Percentiles rank a stretch among this genome's conserved stretches.
phyloP scores from a whole-genome alignment of 345 rosid species.

The Raphanus raphanistrum region DNA sequence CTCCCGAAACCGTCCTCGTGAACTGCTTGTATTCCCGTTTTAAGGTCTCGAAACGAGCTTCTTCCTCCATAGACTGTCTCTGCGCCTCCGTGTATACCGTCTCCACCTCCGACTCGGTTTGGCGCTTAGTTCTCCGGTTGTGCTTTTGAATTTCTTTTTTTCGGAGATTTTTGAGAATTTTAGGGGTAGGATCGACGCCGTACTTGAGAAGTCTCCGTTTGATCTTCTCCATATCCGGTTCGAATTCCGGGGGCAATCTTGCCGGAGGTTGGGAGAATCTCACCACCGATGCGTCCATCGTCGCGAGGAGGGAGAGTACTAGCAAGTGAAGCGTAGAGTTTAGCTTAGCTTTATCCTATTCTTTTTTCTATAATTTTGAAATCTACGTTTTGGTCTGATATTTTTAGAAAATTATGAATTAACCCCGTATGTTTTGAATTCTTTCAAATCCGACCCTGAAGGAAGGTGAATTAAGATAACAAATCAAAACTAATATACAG shows the following conservation, averaged over 20 bases:
- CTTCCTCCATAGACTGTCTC: constrained; percentile 38
- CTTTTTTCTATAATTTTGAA: neutral
- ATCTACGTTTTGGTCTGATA: neutral
- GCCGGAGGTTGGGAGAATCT: constrained; percentile 35
- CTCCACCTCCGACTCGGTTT: constrained; percentile 35
- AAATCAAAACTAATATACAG: constrained; percentile 43
- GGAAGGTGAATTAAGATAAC: constrained; percentile 17
- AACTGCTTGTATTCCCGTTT: constrained; percentile 69
- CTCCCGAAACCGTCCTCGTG: constrained; percentile 38
- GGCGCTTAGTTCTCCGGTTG: constrained; percentile 60
- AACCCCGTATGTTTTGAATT: neutral
- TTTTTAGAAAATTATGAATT: neutral
- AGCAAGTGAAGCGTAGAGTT: neutral
- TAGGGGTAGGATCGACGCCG: constrained; percentile 73
- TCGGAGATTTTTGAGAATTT: constrained; percentile 63
- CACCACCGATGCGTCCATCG: constrained; percentile 61
- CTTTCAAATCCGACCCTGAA: neutral
- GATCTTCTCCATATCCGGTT: constrained; percentile 62
- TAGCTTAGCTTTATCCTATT: constrained; percentile 4
- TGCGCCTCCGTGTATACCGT: constrained; percentile 50
- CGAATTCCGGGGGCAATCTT: constrained; percentile 39
- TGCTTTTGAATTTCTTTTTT: constrained; percentile 79
- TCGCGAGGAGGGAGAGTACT: neutral
- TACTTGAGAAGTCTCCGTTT: constrained; percentile 51
- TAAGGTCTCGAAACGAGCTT: constrained; percentile 30